phyloP scores from a whole-genome alignment of 495 filamentous ascomycete genomes.

The Neurospora discreta region DNA sequence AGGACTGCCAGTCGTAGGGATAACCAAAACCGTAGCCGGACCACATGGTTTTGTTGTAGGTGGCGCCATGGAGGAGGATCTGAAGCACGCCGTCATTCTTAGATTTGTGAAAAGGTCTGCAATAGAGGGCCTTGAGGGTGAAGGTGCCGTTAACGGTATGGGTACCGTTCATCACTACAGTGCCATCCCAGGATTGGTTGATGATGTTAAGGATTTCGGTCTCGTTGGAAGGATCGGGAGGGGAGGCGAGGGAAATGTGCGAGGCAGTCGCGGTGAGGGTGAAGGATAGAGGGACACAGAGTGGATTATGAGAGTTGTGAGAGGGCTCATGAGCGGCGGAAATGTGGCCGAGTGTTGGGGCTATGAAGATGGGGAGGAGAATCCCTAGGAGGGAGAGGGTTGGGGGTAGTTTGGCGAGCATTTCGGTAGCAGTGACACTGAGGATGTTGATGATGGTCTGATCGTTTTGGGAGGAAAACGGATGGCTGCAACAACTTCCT shows the following conservation, averaged over 20 bases:
- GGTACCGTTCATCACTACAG: neutral
- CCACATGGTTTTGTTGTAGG: constrained; percentile 15
- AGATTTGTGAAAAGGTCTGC: neutral
- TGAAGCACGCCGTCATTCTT: constrained; percentile 2
- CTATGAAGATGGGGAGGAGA: neutral
- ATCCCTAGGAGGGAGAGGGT: neutral
- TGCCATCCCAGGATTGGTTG: neutral
- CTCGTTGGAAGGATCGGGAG: constrained; percentile 1
- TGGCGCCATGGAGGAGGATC: constrained; percentile 16
- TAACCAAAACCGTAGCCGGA: constrained; percentile 1
- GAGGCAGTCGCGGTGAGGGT: neutral
- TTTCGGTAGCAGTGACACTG: neutral
- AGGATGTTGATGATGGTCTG: neutral
- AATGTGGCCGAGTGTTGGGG: neutral
- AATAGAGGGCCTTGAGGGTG: constrained; percentile 7
- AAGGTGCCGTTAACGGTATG: neutral
- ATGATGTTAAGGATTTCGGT: neutral
- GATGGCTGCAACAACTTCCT: neutral
- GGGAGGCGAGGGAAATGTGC: neutral
- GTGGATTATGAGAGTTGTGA: neutral
- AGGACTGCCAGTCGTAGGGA: constrained; percentile 9
- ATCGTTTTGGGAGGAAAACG: neutral
- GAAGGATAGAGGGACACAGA: constrained; percentile 3
- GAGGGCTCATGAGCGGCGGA: neutral
- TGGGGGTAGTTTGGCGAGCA: neutral